These are phyloP conservation scores for Rhodotorula diobovata DNA, from an alignment of 768 basidiomycete species.

Conservation along the genomic window DNA sequence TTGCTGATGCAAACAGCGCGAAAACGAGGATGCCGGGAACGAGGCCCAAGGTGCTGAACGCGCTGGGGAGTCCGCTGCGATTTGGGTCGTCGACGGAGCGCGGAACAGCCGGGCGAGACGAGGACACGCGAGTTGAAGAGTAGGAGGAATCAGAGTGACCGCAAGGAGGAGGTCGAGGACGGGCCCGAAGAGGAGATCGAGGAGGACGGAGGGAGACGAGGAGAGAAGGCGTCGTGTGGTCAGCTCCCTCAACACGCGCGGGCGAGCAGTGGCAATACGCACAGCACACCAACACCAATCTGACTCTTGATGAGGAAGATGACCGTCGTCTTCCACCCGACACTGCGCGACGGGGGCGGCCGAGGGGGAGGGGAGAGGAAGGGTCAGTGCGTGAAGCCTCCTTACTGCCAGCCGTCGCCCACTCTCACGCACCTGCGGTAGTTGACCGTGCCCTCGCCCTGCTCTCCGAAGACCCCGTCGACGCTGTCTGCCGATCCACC, in stretches of 20 bases:
- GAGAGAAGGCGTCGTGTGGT: no score
- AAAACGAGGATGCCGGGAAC: slow-evolving; percentile 28
- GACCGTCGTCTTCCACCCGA: slow-evolving; percentile 25
- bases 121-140: no score
- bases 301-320: slow-evolving; percentile 21
- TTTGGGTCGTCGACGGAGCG: no score
- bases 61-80: slow-evolving; percentile 10
- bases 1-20: neutral
- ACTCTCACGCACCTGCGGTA: slow-evolving; percentile 18
- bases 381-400: no score
- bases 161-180: no score
- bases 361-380: no score
- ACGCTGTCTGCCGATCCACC: neutral
- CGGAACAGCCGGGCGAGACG: no score
- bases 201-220: no score
- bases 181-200: no score
- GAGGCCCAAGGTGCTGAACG: slow-evolving; percentile 24
- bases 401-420: no score
- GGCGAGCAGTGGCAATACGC: neutral
- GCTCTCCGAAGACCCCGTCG: slow-evolving; percentile 30
- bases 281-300: slow-evolving; percentile 10
- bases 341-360: neutral
- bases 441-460: slow-evolving; percentile 8
- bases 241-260: no score
- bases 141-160: no score